These are phyloP conservation scores for Perkinsus olseni DNA, from an alignment of 169 alveolate genomes.

Conservation along the genomic window DNA sequence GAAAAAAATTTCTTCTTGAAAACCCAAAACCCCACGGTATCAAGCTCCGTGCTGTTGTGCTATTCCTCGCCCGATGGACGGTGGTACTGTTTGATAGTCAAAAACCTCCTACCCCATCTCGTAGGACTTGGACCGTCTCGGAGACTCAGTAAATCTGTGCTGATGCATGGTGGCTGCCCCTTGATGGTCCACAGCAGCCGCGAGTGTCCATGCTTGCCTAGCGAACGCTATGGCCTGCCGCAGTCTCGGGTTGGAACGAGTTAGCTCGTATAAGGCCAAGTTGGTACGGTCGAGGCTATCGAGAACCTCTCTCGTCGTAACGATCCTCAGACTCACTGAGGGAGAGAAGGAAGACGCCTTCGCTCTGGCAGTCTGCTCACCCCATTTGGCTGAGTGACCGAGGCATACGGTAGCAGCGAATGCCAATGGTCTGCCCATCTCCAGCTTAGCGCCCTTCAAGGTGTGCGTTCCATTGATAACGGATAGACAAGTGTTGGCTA, in stretches of 20 bases:
- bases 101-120: too few species aligned
- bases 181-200: too few species aligned
- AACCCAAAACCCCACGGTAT: too few species aligned
- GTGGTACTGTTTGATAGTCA: too few species aligned
- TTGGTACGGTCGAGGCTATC: not conserved
- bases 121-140: not conserved
- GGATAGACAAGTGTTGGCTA: not conserved
- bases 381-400: not conserved
- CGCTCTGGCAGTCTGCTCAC: too few species aligned
- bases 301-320: not conserved
- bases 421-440: not conserved
- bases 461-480: not conserved
- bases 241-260: not conserved
- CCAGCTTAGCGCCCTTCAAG: not conserved
- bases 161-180: not conserved
- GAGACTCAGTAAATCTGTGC: not conserved
- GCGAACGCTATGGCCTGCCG: not conserved
- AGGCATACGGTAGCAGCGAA: not conserved
- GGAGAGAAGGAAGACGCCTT: too few species aligned
- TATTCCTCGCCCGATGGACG: too few species aligned
- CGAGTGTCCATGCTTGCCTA: not conserved
- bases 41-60: too few species aligned
- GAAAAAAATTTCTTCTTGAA: too few species aligned
- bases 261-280: not conserved
- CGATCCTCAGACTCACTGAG: not conserved